Evolutionary conservation across 2,329 filamentous ascomycete species (phyloP), one percentile per base, ranked within the genome.

Genomic region (Penicillium sp.): DNA sequence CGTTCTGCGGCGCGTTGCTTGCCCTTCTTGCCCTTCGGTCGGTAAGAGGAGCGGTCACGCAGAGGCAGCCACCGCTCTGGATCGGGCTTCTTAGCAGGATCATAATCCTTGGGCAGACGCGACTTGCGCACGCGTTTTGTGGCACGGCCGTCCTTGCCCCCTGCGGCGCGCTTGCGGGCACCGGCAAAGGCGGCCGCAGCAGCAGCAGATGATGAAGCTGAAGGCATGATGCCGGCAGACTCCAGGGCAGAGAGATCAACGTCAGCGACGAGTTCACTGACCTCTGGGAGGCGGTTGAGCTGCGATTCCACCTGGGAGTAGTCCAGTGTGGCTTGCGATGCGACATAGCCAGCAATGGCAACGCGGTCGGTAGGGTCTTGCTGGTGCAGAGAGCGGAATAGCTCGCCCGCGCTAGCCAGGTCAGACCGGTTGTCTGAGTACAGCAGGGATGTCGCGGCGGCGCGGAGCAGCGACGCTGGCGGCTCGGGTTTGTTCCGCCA

Each of bases 1-100:
- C 83, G 72, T 52, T 87, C 86, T 46, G 77, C 74, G 4, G 81
- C 83, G 69, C 84, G 85, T 76, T 89, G 84, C 76, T 88, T 91
- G 39, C 87, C 87, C 76, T 95, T 94, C 73, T 86, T 89, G 4
- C 89, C 89, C 72, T 93, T 95, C 6, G 90, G 89, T 33, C 86
- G 76, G 68, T 95, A 98, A 27, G 81, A 86, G 54, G 86, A 93
- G 41, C 93, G 79, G 63, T 98, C 93, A 36, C 86, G 82, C 57
- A 97, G 74, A 9, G 93, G 91, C 45, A 98, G 69, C 93, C 93
- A 98, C 48, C 93, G 78, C 68, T 98, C 93, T 0, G 88, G 83
- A 64, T 98, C 93, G 21, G 87, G 79, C 50, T 81, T 83, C 73
- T 89, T 94, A 54, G 77, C 80, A 36, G 86, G 78, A 43, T 88